phyloP scores from a whole-genome alignment of 768 basidiomycete species.

The Phylloporus rhodoxanthus region DNA sequence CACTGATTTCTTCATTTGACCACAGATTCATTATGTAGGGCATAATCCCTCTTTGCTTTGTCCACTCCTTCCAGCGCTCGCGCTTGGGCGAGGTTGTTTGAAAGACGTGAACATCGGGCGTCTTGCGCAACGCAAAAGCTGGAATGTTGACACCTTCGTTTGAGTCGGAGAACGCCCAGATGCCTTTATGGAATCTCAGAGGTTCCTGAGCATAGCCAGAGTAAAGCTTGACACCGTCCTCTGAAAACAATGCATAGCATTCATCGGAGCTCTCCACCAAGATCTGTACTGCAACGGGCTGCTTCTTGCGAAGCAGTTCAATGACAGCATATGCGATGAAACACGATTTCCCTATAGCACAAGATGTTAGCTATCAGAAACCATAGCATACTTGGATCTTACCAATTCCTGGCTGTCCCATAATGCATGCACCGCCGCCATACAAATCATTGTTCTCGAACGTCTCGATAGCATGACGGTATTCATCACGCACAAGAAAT shows the following conservation, averaged over 20 bases:
- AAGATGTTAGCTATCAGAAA: neutral
- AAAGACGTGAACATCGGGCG: neutral
- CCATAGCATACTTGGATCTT: neutral
- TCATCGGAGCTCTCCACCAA: neutral
- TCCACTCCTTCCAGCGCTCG: neutral
- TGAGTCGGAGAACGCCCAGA: neutral
- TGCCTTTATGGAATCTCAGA: neutral
- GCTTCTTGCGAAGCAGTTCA: neutral
- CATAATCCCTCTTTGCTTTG: neutral
- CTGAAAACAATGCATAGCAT: neutral
- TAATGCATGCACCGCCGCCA: neutral
- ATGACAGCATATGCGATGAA: neutral
- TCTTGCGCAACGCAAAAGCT: neutral
- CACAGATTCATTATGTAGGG: neutral
- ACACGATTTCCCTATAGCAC: neutral
- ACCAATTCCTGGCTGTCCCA: neutral
- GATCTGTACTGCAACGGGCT: neutral
- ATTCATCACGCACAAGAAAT: neutral
- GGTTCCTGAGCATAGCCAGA: neutral
- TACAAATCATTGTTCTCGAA: neutral
- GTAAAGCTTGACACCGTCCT: neutral
- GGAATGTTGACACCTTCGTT: neutral
- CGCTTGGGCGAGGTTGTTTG: neutral
- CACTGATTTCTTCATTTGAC: neutral
- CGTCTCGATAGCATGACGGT: neutral